Conservation (phyloP, 495 filamentous ascomycete genomes). For the Aspergillus nanangensis region DNA sequence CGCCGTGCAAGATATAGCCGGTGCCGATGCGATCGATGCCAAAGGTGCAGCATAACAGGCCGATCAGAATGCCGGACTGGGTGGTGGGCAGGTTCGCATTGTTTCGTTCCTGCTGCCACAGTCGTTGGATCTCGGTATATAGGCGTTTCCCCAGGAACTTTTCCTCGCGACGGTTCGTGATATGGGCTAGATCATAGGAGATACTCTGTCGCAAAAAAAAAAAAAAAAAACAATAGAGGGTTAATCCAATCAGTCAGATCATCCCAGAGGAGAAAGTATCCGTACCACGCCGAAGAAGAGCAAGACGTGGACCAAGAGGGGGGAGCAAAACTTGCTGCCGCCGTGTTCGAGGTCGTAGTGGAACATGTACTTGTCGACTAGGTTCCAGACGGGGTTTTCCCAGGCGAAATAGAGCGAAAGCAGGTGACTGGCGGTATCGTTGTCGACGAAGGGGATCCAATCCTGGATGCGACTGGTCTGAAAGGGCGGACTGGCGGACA, state of each 20-base stretch:
- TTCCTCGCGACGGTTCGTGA: slow-evolving; percentile 23
- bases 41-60: slow-evolving; percentile 23
- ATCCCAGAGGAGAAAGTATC: neutral
- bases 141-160: slow-evolving; percentile 19
- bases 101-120: slow-evolving; percentile 16
- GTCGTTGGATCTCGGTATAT: slow-evolving; percentile 17
- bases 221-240: no score
- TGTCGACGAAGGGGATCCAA: slow-evolving; percentile 20
- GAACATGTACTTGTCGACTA: slow-evolving; percentile 20
- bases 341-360: slow-evolving; percentile 18
- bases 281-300: slow-evolving; percentile 22
- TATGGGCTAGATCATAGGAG: slow-evolving; percentile 17
- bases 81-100: slow-evolving; percentile 13
- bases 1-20: slow-evolving; percentile 19
- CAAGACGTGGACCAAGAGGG: slow-evolving; percentile 16
- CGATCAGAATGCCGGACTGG: slow-evolving; percentile 22
- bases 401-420: slow-evolving; percentile 25
- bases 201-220: slow-evolving; percentile 20
- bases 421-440: slow-evolving; percentile 22
- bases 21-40: slow-evolving; percentile 23
- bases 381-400: slow-evolving; percentile 27
- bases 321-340: slow-evolving; percentile 12
- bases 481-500: slow-evolving; percentile 10
- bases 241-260: no score
- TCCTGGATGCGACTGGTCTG: slow-evolving; percentile 11